Base-by-base conservation (phyloP, 257 asterid species). In the Ajuga chamaepitys region DNA sequence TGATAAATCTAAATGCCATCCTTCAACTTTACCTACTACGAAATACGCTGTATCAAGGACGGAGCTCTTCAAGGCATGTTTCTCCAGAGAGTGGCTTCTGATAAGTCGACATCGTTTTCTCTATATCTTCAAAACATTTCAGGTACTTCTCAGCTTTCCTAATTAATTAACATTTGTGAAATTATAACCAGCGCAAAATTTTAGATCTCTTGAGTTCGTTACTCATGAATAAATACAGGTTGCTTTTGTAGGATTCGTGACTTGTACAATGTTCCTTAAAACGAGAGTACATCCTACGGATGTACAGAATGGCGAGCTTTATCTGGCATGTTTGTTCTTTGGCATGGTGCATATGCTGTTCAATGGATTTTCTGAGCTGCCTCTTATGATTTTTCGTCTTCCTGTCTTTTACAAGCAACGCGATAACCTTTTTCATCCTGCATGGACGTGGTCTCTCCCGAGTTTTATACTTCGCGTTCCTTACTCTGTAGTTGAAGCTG, bases 381-480 rank as follows among this genome's bases (percentile, higher is more conserved):
- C 96, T 38, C 78, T 88, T 13, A 79, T 86, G 89, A 86, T 91
- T 59, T 88, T 84, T 50, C 86, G 96, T 57, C 95, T 91, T 68
- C 98, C 98, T 16, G 96, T 91, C 28, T 91, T 91, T 63, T 91
- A 86, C 81, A 91, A 88, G 83, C 96, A 91, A 73, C 78, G 98
- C 45, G 96, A 91, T 80, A 91, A 91, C 77, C 79, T 75, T 74
- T 91, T 91, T 71, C 81, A 91, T 80, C 98, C 98, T 53, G 95
- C 87, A 40, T 88, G 98, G 98, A 78, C 95, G 10, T 91, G 96
- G 96, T 75, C 96, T 64, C 10, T 88, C 59, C 71, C 94, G 28
- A 86, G 95, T 64, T 86, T 83, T 80, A 67, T 91, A 67, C 82
- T 84, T 56, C 95, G 93, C 54, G 68, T 90, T 58, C 96, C 97